Conservation (phyloP, 345 rosid genomes). For the Sisymbrium altissimum region DNA sequence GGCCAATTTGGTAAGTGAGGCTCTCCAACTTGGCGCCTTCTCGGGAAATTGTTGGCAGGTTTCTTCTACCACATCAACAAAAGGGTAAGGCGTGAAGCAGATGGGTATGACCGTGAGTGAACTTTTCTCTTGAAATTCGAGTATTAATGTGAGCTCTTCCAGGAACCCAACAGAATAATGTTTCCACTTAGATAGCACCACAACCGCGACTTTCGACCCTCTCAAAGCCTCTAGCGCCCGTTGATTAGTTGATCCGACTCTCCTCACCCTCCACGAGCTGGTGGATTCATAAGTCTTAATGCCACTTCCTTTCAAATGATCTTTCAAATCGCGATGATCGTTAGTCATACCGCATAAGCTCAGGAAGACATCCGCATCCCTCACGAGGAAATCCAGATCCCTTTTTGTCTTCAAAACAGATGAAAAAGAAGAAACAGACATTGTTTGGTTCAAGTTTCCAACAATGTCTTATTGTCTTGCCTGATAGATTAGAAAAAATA, state of each 20-base stretch:
- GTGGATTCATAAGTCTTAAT: no score
- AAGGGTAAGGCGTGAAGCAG: not conserved
- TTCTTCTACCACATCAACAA: not conserved
- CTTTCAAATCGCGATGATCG: no score
- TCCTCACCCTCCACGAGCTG: no score
- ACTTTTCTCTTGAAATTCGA: not conserved
- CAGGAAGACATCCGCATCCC: no score
- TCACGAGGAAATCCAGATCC: no score
- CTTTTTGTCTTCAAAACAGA: no score
- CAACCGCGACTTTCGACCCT: not conserved
- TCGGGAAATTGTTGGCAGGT: not conserved
- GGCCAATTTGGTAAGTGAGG: not conserved
- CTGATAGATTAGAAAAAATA: no score
- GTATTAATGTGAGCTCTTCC: not conserved
- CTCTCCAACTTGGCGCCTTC: not conserved
- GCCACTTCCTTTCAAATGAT: no score
- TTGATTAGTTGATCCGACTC: not conserved
- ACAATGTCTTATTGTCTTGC: no score
- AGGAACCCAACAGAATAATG: not conserved
- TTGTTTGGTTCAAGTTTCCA: no score
- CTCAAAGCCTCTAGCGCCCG: not conserved
- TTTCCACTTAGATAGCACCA: not conserved
- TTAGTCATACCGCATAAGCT: no score
- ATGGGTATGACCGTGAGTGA: constrained; percentile 13
- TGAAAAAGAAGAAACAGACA: no score